These are phyloP conservation scores for Candida rishiriensis DNA, from an alignment of 805 yeast genomes.

Conservation along the genomic window DNA sequence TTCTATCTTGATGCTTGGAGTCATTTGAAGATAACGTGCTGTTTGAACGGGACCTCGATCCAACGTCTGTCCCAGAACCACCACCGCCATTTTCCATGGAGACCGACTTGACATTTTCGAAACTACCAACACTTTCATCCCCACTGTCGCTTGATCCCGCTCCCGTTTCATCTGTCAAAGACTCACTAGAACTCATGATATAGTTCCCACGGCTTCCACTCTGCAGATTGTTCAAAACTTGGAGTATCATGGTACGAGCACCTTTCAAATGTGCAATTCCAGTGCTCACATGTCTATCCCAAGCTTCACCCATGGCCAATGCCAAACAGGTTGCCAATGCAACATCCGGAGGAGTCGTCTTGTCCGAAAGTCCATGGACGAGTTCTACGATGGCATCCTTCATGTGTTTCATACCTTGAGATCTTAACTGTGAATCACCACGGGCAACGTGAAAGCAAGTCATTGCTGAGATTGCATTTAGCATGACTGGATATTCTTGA, in stretches of 20 bases:
- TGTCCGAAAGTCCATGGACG: conserved; percentile 48
- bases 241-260: conserved; percentile 56
- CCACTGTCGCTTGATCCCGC: conserved; percentile 1
- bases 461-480: conserved; percentile 63
- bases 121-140: not conserved
- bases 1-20: conserved; percentile 2
- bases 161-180: not conserved
- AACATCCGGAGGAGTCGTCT: conserved; percentile 54
- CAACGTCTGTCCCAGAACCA: conserved; percentile 1
- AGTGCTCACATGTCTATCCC: conserved; percentile 64
- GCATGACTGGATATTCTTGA: conserved; percentile 48
- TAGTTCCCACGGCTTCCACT: conserved; percentile 10
- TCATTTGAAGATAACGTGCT: no score
- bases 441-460: conserved; percentile 56
- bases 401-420: conserved; percentile 55
- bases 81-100: conserved; percentile 10
- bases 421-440: conserved; percentile 39
- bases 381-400: conserved; percentile 53
- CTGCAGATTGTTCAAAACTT: conserved; percentile 32
- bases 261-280: conserved; percentile 69
- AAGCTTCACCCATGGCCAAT: conserved; percentile 60
- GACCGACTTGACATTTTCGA: conserved; percentile 1
- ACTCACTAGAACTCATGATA: not conserved
- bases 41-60: not conserved
- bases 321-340: conserved; percentile 63